These are phyloP conservation scores for Adansonia digitata DNA, from an alignment of 345 rosid genomes.

Conservation along the genomic window DNA sequence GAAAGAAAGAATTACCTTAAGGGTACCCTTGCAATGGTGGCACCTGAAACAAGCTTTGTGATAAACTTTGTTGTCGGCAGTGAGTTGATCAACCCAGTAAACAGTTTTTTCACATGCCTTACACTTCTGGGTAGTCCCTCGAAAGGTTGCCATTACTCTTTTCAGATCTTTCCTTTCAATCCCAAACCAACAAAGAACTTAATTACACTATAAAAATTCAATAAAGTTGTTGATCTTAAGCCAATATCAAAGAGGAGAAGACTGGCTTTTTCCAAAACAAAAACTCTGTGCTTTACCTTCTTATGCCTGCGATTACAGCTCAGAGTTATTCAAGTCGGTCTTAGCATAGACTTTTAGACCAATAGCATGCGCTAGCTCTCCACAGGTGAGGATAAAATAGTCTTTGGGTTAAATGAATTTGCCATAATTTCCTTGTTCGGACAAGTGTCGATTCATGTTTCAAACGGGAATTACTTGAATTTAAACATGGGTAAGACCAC, in stretches of 20 bases:
- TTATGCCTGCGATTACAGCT: background rate
- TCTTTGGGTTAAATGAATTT: background rate
- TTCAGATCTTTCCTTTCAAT: slow-evolving; percentile 8
- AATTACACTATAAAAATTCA: background rate
- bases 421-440: background rate
- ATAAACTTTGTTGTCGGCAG: slow-evolving; percentile 41
- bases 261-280: background rate
- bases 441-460: background rate
- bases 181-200: background rate
- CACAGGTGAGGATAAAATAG: background rate
- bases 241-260: background rate
- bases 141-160: slow-evolving; percentile 36
- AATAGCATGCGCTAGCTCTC: background rate
- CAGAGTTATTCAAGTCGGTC: background rate
- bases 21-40: slow-evolving; percentile 53
- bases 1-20: slow-evolving; percentile 27
- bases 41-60: slow-evolving; percentile 53
- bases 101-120: slow-evolving; percentile 51
- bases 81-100: slow-evolving; percentile 42
- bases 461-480: background rate
- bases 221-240: background rate
- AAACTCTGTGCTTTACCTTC: background rate
- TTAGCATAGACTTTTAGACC: background rate
- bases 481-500: no score
- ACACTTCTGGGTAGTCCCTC: slow-evolving; percentile 54